These are phyloP conservation scores for Xylaria sp. DNA, from an alignment of 2,329 filamentous ascomycete species.

Conservation along the genomic window DNA sequence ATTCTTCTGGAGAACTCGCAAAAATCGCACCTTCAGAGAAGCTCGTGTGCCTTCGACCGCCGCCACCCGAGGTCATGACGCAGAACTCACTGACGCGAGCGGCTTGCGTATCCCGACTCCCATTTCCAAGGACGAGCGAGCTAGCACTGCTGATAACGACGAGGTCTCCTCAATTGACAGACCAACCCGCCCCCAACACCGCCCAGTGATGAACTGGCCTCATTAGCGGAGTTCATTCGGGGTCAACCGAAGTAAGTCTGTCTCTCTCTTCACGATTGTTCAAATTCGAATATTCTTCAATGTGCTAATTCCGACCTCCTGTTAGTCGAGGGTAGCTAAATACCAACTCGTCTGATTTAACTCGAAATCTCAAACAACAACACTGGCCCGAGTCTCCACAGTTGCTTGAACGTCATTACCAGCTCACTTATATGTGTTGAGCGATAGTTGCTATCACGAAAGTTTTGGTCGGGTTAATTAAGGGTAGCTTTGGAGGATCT, in stretches of 20 bases:
- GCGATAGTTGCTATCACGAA: conserved; percentile 18
- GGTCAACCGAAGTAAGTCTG: conserved; percentile 34
- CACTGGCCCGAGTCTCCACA: neutral
- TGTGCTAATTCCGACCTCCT: conserved; percentile 6
- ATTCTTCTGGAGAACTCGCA: conserved; percentile 48
- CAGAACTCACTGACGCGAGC: conserved; percentile 33
- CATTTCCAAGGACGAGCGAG: conserved; percentile 40
- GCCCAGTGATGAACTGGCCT: conserved; percentile 34
- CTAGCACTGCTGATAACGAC: conserved; percentile 39
- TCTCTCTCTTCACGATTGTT: neutral
- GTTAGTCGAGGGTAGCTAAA: conserved; percentile 15
- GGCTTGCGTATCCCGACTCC: conserved; percentile 34
- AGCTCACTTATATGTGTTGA: conserved; percentile 3
- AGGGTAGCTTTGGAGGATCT: conserved; percentile 15
- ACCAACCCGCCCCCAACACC: conserved; percentile 25
- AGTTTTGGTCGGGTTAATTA: conserved; percentile 11
- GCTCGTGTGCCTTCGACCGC: conserved; percentile 5
- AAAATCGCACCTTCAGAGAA: conserved; percentile 38
- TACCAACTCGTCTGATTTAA: conserved; percentile 8
- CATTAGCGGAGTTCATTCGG: conserved; percentile 34
- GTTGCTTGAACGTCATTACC: conserved; percentile 1
- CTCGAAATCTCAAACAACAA: neutral
- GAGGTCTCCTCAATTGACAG: conserved; percentile 39
- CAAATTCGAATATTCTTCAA: neutral
- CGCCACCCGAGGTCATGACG: conserved; percentile 11